Conservation (phyloP, 2,329 filamentous ascomycete species). For the Fusarium pseudocircinatum region DNA sequence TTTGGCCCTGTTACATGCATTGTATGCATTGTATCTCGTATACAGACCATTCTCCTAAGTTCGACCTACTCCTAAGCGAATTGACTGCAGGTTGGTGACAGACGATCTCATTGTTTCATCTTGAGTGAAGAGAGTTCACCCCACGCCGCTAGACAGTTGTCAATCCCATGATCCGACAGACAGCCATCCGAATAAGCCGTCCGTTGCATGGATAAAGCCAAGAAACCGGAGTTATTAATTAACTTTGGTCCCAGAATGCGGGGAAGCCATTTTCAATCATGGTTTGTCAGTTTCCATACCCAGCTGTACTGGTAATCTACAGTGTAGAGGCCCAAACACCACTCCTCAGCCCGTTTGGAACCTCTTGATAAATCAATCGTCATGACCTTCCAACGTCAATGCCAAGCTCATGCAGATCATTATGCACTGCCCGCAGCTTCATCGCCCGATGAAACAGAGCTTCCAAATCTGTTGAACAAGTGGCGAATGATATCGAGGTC, state of each 20-base stretch:
- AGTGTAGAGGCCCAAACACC: neutral
- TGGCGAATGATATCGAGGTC: conserved; percentile 25
- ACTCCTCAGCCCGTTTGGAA: neutral
- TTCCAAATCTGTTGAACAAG: conserved; percentile 9
- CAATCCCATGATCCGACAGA: conserved; percentile 31
- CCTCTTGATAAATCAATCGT: neutral
- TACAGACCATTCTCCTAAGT: neutral
- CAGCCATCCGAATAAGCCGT: conserved; percentile 12
- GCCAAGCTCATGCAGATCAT: conserved; percentile 37
- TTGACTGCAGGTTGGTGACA: neutral
- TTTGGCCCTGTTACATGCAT: neutral
- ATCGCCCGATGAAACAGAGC: conserved; percentile 1
- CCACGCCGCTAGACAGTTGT: conserved; percentile 34
- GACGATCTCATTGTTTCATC: conserved; percentile 8
- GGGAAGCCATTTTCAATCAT: conserved; percentile 3
- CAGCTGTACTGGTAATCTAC: too few relatives aligned
- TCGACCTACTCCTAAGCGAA: neutral
- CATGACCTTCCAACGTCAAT: neutral
- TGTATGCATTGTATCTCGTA: neutral
- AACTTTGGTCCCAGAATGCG: conserved; percentile 13
- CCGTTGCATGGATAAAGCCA: conserved; percentile 1
- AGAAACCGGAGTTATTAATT: conserved; percentile 14
- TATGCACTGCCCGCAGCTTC: conserved; percentile 28
- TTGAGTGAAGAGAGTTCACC: neutral
- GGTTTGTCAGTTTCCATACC: neutral